phyloP scores from a whole-genome alignment of 257 asterid species.

The Gynochthodes officinalis region DNA sequence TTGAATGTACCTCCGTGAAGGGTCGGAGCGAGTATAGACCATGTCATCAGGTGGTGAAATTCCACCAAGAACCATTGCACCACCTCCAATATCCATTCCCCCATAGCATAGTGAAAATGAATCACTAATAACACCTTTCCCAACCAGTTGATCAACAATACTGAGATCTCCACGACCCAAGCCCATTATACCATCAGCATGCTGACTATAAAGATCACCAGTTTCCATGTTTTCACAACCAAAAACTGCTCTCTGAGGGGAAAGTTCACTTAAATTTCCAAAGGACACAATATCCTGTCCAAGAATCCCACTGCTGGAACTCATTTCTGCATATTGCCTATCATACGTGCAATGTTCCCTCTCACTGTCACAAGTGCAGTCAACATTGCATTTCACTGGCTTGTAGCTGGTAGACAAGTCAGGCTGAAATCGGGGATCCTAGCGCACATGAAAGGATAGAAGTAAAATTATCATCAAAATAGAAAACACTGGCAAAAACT shows the following conservation, averaged over 20 bases:
- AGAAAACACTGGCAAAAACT: neutral
- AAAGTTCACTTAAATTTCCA: slow-evolving; percentile 82
- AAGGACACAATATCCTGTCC: slow-evolving; percentile 90
- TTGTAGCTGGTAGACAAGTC: slow-evolving; percentile 69
- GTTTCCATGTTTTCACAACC: slow-evolving; percentile 98
- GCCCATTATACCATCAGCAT: slow-evolving; percentile 99
- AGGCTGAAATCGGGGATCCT: slow-evolving; percentile 96
- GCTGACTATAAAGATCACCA: slow-evolving; percentile 96
- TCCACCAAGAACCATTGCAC: slow-evolving; percentile 98
- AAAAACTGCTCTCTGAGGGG: slow-evolving; percentile 87
- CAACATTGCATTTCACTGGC: slow-evolving; percentile 83
- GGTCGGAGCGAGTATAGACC: slow-evolving; percentile 80
- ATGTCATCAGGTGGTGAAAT: slow-evolving; percentile 72
- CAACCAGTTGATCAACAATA: slow-evolving; percentile 95
- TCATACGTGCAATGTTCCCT: slow-evolving; percentile 75
- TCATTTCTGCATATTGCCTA: slow-evolving; percentile 96
- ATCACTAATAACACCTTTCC: slow-evolving; percentile 77
- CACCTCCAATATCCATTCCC: slow-evolving; percentile 99
- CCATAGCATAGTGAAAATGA: slow-evolving; percentile 96
- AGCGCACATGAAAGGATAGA: neutral
- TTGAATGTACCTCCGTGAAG: slow-evolving; percentile 78
- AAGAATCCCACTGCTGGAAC: slow-evolving; percentile 96
- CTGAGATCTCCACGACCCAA: slow-evolving; percentile 98
- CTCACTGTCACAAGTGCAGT: slow-evolving; percentile 74
- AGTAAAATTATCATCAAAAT: neutral